phyloP scores from a whole-genome alignment of 1,139 yeast species.

The Pichia sp. region DNA sequence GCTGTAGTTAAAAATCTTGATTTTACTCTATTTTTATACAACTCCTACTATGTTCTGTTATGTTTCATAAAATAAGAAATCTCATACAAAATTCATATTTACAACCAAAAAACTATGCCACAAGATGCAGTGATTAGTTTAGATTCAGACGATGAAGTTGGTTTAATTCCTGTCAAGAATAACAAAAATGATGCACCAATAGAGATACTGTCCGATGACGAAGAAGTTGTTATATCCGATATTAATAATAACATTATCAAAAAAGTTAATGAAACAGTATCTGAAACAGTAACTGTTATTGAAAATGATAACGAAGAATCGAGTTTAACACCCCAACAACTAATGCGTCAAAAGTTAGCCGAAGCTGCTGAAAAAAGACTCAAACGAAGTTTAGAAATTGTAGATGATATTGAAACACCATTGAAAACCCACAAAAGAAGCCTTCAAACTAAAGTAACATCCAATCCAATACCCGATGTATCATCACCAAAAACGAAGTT shows the following conservation, averaged over 20 bases:
- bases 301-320: too few species aligned
- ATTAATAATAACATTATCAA: neutral
- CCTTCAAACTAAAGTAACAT: neutral
- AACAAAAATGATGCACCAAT: neutral
- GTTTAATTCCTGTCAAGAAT: too few species aligned
- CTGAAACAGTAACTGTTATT: neutral
- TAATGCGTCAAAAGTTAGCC: constrained; percentile 17
- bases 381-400: constrained; percentile 1
- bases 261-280: neutral
- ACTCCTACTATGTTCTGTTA: too few species aligned
- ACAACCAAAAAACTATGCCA: neutral
- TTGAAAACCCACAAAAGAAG: too few species aligned
- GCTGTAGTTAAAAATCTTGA: too few species aligned
- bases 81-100: too few species aligned
- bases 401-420: neutral
- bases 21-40: too few species aligned
- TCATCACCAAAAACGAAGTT: neutral
- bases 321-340: constrained; percentile 8
- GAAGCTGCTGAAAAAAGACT: constrained; percentile 22
- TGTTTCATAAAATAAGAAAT: too few species aligned
- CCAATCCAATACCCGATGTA: neutral
- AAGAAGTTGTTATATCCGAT: too few species aligned
- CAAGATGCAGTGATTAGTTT: neutral
- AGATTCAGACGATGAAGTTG: constrained; percentile 8
- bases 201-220: neutral